A percentile compares a stretch with the other conserved stretches of the same genome.
Evolutionary conservation across 768 basidiomycete species (phyloP).

Genomic region (Tylopilus felleus): DNA sequence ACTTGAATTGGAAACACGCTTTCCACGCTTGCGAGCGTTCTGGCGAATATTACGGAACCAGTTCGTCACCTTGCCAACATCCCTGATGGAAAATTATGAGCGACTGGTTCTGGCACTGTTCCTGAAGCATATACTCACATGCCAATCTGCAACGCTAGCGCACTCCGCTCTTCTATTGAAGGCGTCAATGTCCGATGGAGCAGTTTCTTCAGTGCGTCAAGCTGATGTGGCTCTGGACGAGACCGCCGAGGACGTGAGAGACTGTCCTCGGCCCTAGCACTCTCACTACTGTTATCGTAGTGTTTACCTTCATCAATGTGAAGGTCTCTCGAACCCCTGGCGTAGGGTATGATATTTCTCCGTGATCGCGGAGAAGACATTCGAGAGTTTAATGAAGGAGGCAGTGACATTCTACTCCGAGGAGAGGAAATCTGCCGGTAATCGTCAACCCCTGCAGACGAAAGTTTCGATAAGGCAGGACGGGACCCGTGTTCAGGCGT

Average conservation of each 20-base stretch:
- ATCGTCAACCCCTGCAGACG: constrained; percentile 15
- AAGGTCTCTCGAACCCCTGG: constrained; percentile 27
- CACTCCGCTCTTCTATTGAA: constrained; percentile 74
- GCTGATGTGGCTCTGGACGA: constrained; percentile 75
- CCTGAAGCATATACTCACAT: constrained; percentile 46
- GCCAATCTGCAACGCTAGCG: constrained; percentile 71
- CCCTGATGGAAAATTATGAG: constrained; percentile 41
- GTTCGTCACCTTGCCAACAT: constrained; percentile 81
- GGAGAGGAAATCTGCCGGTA: constrained; percentile 19
- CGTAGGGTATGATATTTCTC: constrained; percentile 26
- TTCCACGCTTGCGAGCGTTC: constrained; percentile 70
- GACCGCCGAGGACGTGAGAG: constrained; percentile 63
- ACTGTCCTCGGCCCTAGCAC: constrained; percentile 26
- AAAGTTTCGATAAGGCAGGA: constrained; percentile 10
- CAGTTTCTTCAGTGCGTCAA: constrained; percentile 69
- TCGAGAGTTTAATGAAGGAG: constrained; percentile 27
- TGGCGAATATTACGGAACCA: constrained; percentile 87
- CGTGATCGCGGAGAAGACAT: constrained; percentile 31
- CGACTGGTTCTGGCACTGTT: background rate
- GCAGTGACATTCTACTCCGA: constrained; percentile 31
- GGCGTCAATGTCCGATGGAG: constrained; percentile 68
- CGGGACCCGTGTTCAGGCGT: constrained; percentile 22
- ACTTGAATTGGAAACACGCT: constrained; percentile 39
- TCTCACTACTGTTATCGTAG: constrained; percentile 22
- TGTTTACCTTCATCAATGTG: constrained; percentile 24